A percentile compares a stretch with the other conserved stretches of the same genome.
phyloP scores from a whole-genome alignment of 331 rosid genomes.

The Prunus yedoensis region DNA sequence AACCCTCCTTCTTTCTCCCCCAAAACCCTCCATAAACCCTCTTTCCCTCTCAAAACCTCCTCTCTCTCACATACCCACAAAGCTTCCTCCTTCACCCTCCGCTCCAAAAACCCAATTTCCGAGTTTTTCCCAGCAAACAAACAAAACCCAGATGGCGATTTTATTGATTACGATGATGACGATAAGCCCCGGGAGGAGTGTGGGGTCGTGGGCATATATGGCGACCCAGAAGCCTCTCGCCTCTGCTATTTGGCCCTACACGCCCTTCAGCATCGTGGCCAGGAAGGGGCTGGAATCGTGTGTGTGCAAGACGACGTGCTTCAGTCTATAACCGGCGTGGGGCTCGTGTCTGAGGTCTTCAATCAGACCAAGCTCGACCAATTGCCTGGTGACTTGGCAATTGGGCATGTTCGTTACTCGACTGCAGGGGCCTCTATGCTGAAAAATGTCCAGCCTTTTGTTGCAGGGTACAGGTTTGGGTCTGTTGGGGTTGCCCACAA shows the following conservation, averaged over 20 bases:
- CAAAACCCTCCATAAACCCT: slow-evolving; percentile 36
- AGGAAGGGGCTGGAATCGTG: slow-evolving; percentile 90
- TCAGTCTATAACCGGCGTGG: slow-evolving; percentile 67
- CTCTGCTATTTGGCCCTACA: slow-evolving; percentile 81
- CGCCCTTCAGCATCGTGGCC: slow-evolving; percentile 95
- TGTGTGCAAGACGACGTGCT: slow-evolving; percentile 51
- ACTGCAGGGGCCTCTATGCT: slow-evolving; percentile 84
- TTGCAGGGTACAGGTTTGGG: slow-evolving; percentile 78
- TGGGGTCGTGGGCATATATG: slow-evolving; percentile 82
- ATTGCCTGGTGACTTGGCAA: slow-evolving; percentile 61
- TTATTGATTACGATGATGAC: slow-evolving; percentile 28
- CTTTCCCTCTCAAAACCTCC: slow-evolving; percentile 11
- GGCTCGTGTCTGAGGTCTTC: slow-evolving; percentile 82
- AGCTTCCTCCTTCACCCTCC: slow-evolving; percentile 14
- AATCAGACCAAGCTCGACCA: slow-evolving; percentile 54
- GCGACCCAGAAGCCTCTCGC: slow-evolving; percentile 78
- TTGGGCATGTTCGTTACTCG: slow-evolving; percentile 86
- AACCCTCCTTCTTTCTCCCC: slow-evolving; percentile 8
- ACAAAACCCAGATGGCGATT: slow-evolving; percentile 15
- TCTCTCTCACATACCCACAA: slow-evolving; percentile 12
- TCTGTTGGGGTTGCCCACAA: slow-evolving; percentile 91
- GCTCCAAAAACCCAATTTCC: slow-evolving; percentile 42
- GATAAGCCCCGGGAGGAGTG: slow-evolving; percentile 93
- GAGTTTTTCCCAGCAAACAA: slow-evolving; percentile 17
- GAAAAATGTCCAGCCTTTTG: slow-evolving; percentile 82